Conservation (phyloP, 2,329 filamentous ascomycete genomes). For the Colletotrichum magnum region DNA sequence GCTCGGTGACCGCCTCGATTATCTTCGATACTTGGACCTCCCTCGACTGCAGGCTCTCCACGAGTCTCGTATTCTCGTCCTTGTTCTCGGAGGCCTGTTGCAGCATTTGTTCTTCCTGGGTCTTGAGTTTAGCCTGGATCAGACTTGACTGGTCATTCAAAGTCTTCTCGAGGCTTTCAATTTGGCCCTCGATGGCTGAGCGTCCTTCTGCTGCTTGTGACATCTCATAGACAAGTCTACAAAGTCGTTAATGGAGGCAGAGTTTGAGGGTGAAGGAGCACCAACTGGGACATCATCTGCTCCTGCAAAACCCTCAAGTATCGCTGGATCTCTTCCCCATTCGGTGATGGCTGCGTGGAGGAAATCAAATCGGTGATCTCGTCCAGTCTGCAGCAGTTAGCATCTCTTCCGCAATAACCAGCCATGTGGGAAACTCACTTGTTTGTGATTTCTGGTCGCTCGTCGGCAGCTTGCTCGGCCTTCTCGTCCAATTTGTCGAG, state of each 20-base stretch:
- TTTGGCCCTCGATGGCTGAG: conserved; percentile 5
- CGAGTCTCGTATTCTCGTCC: conserved; percentile 17
- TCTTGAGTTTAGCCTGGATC: not conserved
- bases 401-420: too few relatives aligned
- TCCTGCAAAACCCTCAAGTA: conserved; percentile 6
- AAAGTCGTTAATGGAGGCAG: not conserved
- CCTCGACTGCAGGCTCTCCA: conserved; percentile 16
- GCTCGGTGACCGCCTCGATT: conserved; percentile 2
- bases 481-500: conserved; percentile 5
- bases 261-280: not conserved
- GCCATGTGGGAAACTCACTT: not conserved
- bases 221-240: conserved; percentile 9
- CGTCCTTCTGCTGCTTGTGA: not conserved
- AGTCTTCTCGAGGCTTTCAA: conserved; percentile 19
- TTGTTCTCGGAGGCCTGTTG: conserved; percentile 34
- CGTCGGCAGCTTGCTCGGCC: not conserved
- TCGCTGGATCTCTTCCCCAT: not conserved
- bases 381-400: conserved; percentile 19
- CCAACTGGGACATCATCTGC: conserved; percentile 12
- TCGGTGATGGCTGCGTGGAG: conserved; percentile 3
- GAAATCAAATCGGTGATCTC: not conserved
- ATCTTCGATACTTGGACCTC: not conserved
- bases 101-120: conserved; percentile 11
- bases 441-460: not conserved
- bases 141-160: conserved; percentile 7